Evolutionary conservation across 495 filamentous ascomycete species (phyloP).

Genomic region (Tuber calosporum): DNA sequence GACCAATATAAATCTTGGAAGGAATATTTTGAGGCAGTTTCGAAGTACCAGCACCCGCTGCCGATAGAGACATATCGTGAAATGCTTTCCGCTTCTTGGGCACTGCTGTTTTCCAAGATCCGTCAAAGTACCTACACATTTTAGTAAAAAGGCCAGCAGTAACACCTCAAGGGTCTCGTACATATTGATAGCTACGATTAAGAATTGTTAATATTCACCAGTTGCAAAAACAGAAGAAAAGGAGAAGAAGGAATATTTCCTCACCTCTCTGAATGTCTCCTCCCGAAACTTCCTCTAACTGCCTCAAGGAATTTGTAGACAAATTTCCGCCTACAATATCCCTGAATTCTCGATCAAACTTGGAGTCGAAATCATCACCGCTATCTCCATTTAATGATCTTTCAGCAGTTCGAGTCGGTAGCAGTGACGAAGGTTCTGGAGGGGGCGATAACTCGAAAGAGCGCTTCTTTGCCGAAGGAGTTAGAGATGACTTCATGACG

Average conservation of each 20-base stretch:
- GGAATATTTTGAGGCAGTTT: constrained; percentile 48
- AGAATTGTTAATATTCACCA: background rate
- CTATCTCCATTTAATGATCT: background rate
- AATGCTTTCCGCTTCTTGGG: constrained; percentile 22
- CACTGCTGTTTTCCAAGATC: constrained; percentile 66
- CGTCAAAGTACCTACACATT: constrained; percentile 85
- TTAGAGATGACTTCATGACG: background rate
- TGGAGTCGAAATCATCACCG: background rate
- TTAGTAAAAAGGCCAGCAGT: constrained; percentile 7
- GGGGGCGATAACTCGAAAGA: background rate
- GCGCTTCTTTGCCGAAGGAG: background rate
- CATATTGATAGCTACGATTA: constrained; percentile 46
- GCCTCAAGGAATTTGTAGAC: constrained; percentile 29
- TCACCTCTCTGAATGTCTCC: constrained; percentile 47
- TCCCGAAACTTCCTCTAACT: constrained; percentile 42
- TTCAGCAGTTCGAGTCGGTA: background rate
- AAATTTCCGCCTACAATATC: constrained; percentile 40
- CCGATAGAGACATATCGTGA: constrained; percentile 8
- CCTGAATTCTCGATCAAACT: constrained; percentile 33
- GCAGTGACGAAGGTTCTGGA: background rate
- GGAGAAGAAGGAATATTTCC: background rate
- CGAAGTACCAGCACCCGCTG: background rate
- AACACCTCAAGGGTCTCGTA: constrained; percentile 13
- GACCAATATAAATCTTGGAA: constrained; percentile 69
- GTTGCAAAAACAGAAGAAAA: background rate